A percentile compares a stretch with the other conserved stretches of the same genome.
phyloP scores from a whole-genome alignment of 345 rosid species.

The Camelina hispida region DNA sequence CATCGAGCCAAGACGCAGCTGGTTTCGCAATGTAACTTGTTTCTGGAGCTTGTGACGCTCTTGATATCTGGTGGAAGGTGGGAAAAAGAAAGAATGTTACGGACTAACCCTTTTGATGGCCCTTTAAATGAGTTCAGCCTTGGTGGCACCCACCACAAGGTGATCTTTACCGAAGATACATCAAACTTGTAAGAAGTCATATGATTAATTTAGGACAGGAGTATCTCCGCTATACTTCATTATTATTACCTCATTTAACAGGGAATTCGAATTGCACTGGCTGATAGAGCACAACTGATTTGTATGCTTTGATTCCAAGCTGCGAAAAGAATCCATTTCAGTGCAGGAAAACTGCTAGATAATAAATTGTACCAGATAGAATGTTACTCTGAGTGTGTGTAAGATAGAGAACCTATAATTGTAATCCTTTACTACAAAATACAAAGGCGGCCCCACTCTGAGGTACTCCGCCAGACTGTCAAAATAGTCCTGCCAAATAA shows the following conservation, averaged over 20 bases:
- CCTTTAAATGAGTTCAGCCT: slow-evolving; percentile 28
- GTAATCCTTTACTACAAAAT: slow-evolving; percentile 94
- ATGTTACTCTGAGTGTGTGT: slow-evolving; percentile 11
- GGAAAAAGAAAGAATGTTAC: slow-evolving; percentile 22
- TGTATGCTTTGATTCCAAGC: slow-evolving; percentile 80
- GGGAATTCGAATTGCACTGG: slow-evolving; percentile 84
- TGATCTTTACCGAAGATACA: slow-evolving; percentile 35
- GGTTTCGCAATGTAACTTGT: slow-evolving; percentile 95
- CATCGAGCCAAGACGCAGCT: slow-evolving; percentile 99
- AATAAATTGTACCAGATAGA: slow-evolving; percentile 10
- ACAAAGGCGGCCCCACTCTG: slow-evolving; percentile 93
- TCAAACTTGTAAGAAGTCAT: slow-evolving; percentile 27
- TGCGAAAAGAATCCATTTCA: slow-evolving; percentile 50
- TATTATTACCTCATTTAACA: slow-evolving; percentile 75
- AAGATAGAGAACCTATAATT: slow-evolving; percentile 73
- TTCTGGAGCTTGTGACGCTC: slow-evolving; percentile 75
- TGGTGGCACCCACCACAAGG: slow-evolving; percentile 25
- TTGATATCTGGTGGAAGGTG: slow-evolving; percentile 67
- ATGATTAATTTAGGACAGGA: slow-evolving; percentile 17
- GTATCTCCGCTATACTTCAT: neutral
- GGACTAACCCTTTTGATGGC: slow-evolving; percentile 17
- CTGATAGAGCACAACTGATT: slow-evolving; percentile 93
- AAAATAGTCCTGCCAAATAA: slow-evolving; percentile 76
- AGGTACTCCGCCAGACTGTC: slow-evolving; percentile 77
- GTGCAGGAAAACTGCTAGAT: slow-evolving; percentile 33